phyloP scores from a whole-genome alignment of 2,329 filamentous ascomycete species.

The Polytolypa hystricis region DNA sequence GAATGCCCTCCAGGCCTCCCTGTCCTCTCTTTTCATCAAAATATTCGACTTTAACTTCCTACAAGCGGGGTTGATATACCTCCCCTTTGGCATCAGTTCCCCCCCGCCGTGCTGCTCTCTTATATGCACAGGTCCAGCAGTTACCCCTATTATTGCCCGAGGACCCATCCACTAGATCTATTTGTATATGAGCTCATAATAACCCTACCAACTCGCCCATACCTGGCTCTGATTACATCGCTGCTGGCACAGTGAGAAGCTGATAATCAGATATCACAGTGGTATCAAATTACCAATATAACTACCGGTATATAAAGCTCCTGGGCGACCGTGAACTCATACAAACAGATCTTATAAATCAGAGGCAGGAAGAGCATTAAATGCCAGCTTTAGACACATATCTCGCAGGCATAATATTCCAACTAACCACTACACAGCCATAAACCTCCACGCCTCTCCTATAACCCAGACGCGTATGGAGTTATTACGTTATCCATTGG shows the following conservation, averaged over 20 bases:
- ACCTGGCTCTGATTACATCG: too few relatives aligned
- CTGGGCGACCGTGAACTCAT: too few relatives aligned
- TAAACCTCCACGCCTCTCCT: conserved; percentile 9
- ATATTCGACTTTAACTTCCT: conserved; percentile 12
- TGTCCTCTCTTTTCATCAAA: conserved; percentile 12
- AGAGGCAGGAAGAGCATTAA: conserved; percentile 8
- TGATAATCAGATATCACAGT: too few relatives aligned
- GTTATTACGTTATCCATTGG: conserved; percentile 1
- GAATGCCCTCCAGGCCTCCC: conserved; percentile 12
- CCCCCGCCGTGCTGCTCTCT: too few relatives aligned
- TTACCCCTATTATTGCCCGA: too few relatives aligned
- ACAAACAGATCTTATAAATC: conserved; percentile 1
- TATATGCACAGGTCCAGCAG: too few relatives aligned
- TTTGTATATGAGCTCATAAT: too few relatives aligned
- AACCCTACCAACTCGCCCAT: too few relatives aligned
- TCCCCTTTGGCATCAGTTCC: conserved; percentile 13
- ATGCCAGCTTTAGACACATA: conserved; percentile 7
- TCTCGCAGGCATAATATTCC: conserved; percentile 5
- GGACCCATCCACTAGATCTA: too few relatives aligned
- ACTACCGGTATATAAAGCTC: too few relatives aligned
- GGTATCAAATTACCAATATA: too few relatives aligned
- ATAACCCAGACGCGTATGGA: conserved; percentile 10
- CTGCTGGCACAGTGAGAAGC: too few relatives aligned
- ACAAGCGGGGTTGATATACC: conserved; percentile 12
- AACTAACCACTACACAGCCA: conserved; percentile 2